Conservation (phyloP, 495 filamentous ascomycete genomes). For the Trichoderma parareesei region DNA sequence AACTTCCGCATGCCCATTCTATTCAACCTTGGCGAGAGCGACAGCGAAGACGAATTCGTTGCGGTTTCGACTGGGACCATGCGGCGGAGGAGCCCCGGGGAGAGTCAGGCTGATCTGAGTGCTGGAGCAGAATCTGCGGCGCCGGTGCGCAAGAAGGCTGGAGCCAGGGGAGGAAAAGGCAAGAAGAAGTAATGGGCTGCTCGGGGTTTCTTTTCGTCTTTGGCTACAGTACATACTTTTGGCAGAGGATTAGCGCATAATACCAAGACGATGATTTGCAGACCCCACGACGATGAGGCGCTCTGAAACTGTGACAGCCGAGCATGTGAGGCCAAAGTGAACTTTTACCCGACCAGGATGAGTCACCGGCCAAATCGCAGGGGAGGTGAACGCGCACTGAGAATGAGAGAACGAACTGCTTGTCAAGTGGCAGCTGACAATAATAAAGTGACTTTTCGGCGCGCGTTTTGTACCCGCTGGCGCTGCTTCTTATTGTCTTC, state of each 20-base stretch:
- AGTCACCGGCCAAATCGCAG: background rate
- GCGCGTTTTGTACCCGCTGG: no score
- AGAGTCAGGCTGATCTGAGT: conserved; percentile 35
- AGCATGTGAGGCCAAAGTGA: background rate
- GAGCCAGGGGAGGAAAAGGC: conserved; percentile 20
- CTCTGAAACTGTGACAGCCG: background rate
- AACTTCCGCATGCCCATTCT: conserved; percentile 82
- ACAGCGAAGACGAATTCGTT: conserved; percentile 81
- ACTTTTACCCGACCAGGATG: background rate
- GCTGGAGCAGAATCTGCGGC: conserved; percentile 25
- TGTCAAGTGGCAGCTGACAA: background rate
- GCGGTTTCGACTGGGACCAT: conserved; percentile 78
- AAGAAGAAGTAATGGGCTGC: conserved; percentile 20
- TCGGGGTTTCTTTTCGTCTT: background rate
- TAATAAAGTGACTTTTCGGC: background rate
- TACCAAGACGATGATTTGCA: background rate
- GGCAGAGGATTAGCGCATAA: background rate
- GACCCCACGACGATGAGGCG: no score
- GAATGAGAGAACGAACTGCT: no score
- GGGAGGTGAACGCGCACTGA: no score
- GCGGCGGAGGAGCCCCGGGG: conserved; percentile 57
- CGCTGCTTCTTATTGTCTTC: no score
- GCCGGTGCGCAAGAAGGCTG: conserved; percentile 25
- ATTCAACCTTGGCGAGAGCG: conserved; percentile 65
- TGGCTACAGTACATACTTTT: no score